A percentile compares a stretch with the other conserved stretches of the same genome.
Conservation (phyloP, 495 filamentous ascomycete species). For the Penicillium macrosclerotiorum region DNA sequence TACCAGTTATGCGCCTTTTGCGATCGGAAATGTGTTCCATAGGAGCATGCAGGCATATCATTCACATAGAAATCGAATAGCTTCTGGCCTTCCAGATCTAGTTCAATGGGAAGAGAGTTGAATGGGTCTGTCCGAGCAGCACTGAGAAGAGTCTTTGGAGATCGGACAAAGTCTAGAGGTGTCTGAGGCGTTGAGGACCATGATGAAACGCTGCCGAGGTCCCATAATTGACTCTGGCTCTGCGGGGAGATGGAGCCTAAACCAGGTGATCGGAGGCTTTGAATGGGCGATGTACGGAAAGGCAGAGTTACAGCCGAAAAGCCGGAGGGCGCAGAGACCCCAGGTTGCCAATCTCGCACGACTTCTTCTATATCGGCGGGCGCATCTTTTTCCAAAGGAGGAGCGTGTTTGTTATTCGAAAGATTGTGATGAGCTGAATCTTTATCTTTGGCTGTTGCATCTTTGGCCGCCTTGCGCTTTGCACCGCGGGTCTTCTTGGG, state of each 20-base stretch:
- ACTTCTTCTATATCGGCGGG: constrained; percentile 4
- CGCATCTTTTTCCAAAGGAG: constrained; percentile 2
- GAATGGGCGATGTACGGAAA: constrained; percentile 3
- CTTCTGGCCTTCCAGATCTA: constrained; percentile 28
- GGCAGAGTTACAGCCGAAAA: background rate
- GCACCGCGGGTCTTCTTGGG: constrained; percentile 16
- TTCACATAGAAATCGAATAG: constrained; percentile 43
- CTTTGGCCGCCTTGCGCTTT: constrained; percentile 8
- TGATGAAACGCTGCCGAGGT: constrained; percentile 13
- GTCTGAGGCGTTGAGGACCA: constrained; percentile 17
- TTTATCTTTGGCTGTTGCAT: background rate
- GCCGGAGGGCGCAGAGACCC: background rate
- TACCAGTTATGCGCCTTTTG: constrained; percentile 42
- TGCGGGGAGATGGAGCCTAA: constrained; percentile 2
- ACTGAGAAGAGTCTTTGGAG: constrained; percentile 34
- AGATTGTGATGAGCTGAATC: background rate
- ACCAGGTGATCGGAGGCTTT: background rate
- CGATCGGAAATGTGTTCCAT: constrained; percentile 33
- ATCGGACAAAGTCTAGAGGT: constrained; percentile 16
- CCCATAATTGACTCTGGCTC: constrained; percentile 9
- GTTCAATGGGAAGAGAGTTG: constrained; percentile 31
- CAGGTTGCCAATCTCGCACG: background rate
- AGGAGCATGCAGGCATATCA: constrained; percentile 39
- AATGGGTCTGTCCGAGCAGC: constrained; percentile 41
- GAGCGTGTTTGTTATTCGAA: background rate